phyloP scores from a whole-genome alignment of 1,284 basidiomycete genomes.

The Ustilago trichophora region DNA sequence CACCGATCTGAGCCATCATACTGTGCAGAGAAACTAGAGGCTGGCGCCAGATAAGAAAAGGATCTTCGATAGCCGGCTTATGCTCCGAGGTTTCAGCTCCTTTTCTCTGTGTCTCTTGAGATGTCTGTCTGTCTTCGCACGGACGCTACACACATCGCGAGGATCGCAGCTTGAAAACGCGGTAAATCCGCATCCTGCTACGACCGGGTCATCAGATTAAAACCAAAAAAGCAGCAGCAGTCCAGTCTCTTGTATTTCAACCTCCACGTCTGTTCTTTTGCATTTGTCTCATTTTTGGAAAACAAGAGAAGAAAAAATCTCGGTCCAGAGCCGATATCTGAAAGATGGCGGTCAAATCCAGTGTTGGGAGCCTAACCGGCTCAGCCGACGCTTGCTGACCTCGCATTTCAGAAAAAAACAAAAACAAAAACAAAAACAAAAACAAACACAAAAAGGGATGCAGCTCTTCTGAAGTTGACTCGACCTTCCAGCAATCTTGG shows the following conservation, averaged over 20 bases:
- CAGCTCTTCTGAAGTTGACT: constrained; percentile 1
- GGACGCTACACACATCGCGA: constrained; percentile 6
- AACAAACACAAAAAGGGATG: too few species aligned
- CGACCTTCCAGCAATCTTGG: neutral
- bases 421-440: too few species aligned
- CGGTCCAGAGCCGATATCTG: constrained; percentile 5
- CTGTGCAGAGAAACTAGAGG: too few species aligned
- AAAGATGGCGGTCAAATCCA: neutral
- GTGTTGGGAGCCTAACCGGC: neutral
- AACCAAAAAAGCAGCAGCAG: too few species aligned
- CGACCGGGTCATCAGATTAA: constrained; percentile 6
- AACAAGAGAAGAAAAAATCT: too few species aligned
- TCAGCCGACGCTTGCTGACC: constrained; percentile 1
- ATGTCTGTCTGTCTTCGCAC: constrained; percentile 4
- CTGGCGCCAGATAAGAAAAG: constrained; percentile 1
- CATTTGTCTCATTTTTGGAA: neutral
- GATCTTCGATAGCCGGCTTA: neutral
- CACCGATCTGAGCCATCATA: neutral
- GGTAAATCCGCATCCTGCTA: constrained; percentile 29
- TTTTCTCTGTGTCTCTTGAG: neutral
- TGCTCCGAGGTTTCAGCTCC: constrained; percentile 13
- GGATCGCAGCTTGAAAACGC: constrained; percentile 26
- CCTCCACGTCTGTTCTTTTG: constrained; percentile 8
- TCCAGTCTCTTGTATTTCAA: too few species aligned
- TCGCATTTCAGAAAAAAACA: too few species aligned